Percentiles rank a stretch among this genome's conserved stretches.
Conservation (phyloP, 2,329 filamentous ascomycete species). For the Pseudogymnoascus sp. region DNA sequence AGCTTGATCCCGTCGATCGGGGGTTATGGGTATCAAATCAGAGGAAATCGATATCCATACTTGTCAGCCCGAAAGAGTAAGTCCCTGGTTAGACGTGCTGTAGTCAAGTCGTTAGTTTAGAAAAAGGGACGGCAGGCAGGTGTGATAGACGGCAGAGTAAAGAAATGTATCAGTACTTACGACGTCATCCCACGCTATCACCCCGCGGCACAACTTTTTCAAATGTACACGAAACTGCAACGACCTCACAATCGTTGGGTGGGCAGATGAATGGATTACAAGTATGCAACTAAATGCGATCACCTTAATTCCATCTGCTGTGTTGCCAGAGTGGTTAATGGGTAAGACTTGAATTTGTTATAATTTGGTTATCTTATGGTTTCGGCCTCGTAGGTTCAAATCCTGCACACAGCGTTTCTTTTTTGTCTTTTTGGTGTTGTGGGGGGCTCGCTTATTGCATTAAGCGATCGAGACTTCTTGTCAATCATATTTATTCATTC, state of each 20-base stretch:
- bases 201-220: neutral
- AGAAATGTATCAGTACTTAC: neutral
- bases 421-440: neutral
- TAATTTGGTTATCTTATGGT: neutral
- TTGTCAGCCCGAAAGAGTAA: neutral
- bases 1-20: neutral
- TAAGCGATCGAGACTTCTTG: neutral
- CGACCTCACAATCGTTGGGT: too few species aligned
- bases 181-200: neutral
- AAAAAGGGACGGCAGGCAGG: neutral
- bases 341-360: neutral
- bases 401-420: neutral
- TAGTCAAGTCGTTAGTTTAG: too few species aligned
- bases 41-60: neutral
- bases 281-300: neutral
- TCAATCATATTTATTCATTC: neutral
- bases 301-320: neutral
- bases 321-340: slow-evolving; percentile 5
- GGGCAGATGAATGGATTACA: neutral
- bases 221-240: neutral
- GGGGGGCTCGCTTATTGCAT: neutral
- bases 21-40: neutral
- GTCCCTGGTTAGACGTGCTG: neutral
- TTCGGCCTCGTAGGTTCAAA: slow-evolving; percentile 7
- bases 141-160: neutral